Conservation (phyloP, 108 stramenopile species). For the Cyclostephanos tholiformis region DNA sequence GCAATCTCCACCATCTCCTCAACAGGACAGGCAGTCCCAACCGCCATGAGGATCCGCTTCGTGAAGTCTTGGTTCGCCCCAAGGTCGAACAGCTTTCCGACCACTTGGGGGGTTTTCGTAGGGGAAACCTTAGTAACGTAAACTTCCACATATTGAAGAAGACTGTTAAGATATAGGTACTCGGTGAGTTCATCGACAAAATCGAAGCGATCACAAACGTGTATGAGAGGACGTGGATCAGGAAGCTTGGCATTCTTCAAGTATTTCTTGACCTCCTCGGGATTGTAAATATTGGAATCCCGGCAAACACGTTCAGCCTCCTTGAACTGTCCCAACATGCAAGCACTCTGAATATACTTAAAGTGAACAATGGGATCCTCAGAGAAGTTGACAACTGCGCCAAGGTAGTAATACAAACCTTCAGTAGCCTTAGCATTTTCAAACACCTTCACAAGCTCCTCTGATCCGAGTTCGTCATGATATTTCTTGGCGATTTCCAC, state of each 20-base stretch:
- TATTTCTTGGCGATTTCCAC: constrained; percentile 99
- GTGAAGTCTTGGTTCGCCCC: constrained; percentile 98
- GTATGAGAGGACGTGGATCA: constrained; percentile 98
- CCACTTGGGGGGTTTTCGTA: constrained; percentile 96
- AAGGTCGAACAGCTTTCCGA: constrained; percentile 99
- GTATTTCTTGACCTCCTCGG: constrained; percentile 98
- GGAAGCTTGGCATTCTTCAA: constrained; percentile 98
- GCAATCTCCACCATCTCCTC: constrained; percentile 99
- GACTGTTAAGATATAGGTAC: constrained; percentile 98
- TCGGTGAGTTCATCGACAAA: constrained; percentile 99
- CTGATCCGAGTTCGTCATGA: constrained; percentile 96
- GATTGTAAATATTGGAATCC: constrained; percentile 98
- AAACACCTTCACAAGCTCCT: constrained; percentile 93
- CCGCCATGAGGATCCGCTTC: constrained; percentile 96
- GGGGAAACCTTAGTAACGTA: constrained; percentile 99
- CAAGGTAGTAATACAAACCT: constrained; percentile 97
- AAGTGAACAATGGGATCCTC: constrained; percentile 98
- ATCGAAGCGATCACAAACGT: constrained; percentile 99
- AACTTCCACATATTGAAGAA: constrained; percentile 99
- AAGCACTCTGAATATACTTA: constrained; percentile 98
- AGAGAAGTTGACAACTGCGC: constrained; percentile 94
- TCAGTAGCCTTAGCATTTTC: constrained; percentile 96
- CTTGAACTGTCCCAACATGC: constrained; percentile 95
- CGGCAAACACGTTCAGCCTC: constrained; percentile 99
- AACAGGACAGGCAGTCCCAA: constrained; percentile 97